These are phyloP conservation scores for Dysphania ambrosioides DNA, from an alignment of 148 eudicot species.

Conservation along the genomic window DNA sequence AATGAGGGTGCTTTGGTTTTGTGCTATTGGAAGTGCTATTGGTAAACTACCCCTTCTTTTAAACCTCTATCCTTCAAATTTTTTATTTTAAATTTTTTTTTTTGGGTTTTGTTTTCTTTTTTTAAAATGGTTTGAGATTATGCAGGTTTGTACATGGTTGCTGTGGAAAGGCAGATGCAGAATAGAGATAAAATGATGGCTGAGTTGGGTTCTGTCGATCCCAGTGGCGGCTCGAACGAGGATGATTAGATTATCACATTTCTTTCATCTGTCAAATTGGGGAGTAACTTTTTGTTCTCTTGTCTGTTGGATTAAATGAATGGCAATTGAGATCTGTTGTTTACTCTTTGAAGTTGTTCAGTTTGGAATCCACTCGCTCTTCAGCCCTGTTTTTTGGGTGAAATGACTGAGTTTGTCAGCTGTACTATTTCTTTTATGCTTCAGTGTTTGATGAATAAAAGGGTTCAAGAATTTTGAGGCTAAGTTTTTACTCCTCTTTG, in stretches of 20 bases:
- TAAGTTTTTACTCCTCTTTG: neutral
- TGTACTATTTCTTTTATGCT: neutral
- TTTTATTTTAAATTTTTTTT: no score
- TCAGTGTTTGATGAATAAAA: neutral
- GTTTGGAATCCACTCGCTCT: neutral
- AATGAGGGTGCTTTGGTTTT: slow-evolving; percentile 67
- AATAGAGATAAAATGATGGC: slow-evolving; percentile 31
- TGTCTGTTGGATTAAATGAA: neutral
- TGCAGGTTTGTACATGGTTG: slow-evolving; percentile 35
- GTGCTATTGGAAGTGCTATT: slow-evolving; percentile 82
- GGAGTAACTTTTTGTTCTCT: neutral
- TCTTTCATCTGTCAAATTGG: neutral
- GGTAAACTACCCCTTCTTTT: slow-evolving; percentile 31
- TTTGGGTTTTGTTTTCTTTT: neutral
- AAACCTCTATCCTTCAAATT: no score
- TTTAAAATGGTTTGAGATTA: neutral
- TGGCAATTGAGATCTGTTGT: no score
- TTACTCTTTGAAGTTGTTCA: neutral
- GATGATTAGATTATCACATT: no score
- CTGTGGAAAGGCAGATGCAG: slow-evolving; percentile 30
- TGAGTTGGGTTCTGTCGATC: slow-evolving; percentile 20
- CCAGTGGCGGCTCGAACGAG: slow-evolving; percentile 19
- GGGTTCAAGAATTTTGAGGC: neutral
- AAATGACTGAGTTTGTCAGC: no score
- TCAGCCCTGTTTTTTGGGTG: neutral